A percentile compares a stretch with the other conserved stretches of the same genome.
These are phyloP conservation scores for Asclepias syriaca DNA, from an alignment of 257 asterid species.

Conservation along the genomic window DNA sequence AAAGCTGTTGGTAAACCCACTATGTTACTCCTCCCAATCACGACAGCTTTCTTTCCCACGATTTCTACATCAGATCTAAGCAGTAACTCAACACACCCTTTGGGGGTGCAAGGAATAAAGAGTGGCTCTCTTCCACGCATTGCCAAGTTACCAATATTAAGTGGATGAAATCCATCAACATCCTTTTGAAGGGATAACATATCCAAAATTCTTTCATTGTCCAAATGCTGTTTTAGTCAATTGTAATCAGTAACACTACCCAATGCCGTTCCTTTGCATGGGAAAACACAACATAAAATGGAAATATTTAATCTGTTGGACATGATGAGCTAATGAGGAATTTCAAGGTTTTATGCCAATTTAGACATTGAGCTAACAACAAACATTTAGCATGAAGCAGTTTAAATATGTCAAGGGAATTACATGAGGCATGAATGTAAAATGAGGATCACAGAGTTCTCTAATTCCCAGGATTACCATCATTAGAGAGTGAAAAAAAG, in stretches of 20 bases:
- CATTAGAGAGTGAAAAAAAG: background rate
- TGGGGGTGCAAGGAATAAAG: conserved; percentile 29
- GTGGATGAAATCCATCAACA: conserved; percentile 30
- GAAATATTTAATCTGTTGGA: background rate
- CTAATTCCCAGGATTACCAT: background rate
- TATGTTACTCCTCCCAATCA: conserved; percentile 64
- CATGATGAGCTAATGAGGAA: background rate
- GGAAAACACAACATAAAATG: background rate
- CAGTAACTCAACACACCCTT: conserved; percentile 27
- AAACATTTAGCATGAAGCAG: background rate
- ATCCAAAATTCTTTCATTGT: conserved; percentile 23
- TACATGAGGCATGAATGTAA: background rate
- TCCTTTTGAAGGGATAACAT: conserved; percentile 21
- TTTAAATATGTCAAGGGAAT: background rate
- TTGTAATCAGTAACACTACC: conserved; percentile 14
- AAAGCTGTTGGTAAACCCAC: conserved; percentile 81
- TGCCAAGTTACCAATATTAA: conserved; percentile 26
- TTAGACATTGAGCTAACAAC: background rate
- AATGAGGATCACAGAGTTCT: background rate
- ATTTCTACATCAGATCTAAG: conserved; percentile 23
- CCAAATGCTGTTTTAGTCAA: conserved; percentile 24
- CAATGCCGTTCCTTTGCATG: background rate
- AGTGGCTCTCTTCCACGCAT: conserved; percentile 25
- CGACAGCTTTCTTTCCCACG: conserved; percentile 26
- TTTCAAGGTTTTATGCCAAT: background rate